Percentiles rank a stretch among this genome's conserved stretches.
These are phyloP conservation scores for Tetracladium marchalianum DNA, from an alignment of 495 filamentous ascomycete genomes.

Conservation along the genomic window DNA sequence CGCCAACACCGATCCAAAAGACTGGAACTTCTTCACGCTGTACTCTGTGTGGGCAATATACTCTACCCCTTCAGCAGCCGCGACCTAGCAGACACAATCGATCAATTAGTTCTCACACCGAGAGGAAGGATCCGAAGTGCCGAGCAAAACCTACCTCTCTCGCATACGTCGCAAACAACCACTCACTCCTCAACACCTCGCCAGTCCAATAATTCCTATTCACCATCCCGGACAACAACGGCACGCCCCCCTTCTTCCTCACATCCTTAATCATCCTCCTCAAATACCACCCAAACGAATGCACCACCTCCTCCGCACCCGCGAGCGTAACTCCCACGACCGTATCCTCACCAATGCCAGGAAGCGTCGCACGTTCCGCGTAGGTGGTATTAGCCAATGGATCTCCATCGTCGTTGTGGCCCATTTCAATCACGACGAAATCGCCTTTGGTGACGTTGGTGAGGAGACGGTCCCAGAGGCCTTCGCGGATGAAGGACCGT, in stretches of 20 bases:
- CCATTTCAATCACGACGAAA: slow-evolving; percentile 18
- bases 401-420: slow-evolving; percentile 17
- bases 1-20: slow-evolving; percentile 1
- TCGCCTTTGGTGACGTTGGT: slow-evolving; percentile 10
- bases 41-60: slow-evolving; percentile 18
- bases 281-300: slow-evolving; percentile 17
- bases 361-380: slow-evolving; percentile 10
- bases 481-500: slow-evolving; percentile 13
- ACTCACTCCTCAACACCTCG: slow-evolving; percentile 5
- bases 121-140: too few relatives aligned
- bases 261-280: slow-evolving; percentile 15
- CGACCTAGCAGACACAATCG: not conserved
- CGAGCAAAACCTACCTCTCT: not conserved
- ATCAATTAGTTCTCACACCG: too few relatives aligned
- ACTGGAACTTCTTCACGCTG: slow-evolving; percentile 12
- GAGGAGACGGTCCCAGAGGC: slow-evolving; percentile 14
- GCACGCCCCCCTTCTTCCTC: not conserved
- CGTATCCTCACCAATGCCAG: slow-evolving; percentile 12
- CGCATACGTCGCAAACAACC: slow-evolving; percentile 17
- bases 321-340: slow-evolving; percentile 5
- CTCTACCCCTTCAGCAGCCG: slow-evolving; percentile 3
- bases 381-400: slow-evolving; percentile 12
- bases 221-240: slow-evolving; percentile 16
- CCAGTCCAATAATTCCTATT: slow-evolving; percentile 10
- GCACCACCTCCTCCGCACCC: slow-evolving; percentile 9